Evolutionary conservation across 148 eudicot species (phyloP), one percentile per base, ranked within the genome.

Genomic region (Selenicereus undatus): DNA sequence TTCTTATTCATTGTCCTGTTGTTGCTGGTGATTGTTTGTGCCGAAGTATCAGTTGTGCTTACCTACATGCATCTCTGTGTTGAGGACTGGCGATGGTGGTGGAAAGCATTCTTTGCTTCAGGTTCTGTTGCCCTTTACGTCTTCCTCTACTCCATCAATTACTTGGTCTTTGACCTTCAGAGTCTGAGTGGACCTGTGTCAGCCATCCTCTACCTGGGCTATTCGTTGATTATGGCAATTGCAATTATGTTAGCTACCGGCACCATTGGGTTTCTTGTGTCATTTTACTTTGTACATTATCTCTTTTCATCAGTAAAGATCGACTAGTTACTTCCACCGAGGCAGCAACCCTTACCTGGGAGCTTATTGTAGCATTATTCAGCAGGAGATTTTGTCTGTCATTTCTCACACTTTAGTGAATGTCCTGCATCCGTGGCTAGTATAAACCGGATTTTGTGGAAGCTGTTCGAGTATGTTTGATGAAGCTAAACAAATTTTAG

Each of bases 51-150:
- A 18, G 84, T 91, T 39, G 91, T 90, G 70, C 85, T 90, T 17
- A 91, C 92, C 24, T 91, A 90, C 88, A 90, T 90, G 91, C 92
- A 90, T 84, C 88, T 91, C 6, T 90, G 94, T 43, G 89, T 88
- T 36, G 92, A 90, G 82, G 94, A 91, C 69, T 91, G 94, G 94
- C 81, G 84, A 70, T 91, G 94, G 94, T 91, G 94, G 94, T 91
- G 94, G 94, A 91, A 91, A 64, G 85, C 94, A 0, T 91, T 90
- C 83, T 91, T 75, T 72, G 90, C 91, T 22, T 87, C 94, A 0
- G 94, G 94, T n/a, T 90, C 94, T 0, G 92, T 88, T 80, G 78
- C 92, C 16, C 80, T 91, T 7, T 91, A 90, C 21, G 89, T 91
- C 45, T 91, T 91, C 89, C 85, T 90, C 4, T 90, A 90, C 86